Evolutionary conservation across 148 eudicot species (phyloP).

Genomic region (Rhododendron ferrugineum): DNA sequence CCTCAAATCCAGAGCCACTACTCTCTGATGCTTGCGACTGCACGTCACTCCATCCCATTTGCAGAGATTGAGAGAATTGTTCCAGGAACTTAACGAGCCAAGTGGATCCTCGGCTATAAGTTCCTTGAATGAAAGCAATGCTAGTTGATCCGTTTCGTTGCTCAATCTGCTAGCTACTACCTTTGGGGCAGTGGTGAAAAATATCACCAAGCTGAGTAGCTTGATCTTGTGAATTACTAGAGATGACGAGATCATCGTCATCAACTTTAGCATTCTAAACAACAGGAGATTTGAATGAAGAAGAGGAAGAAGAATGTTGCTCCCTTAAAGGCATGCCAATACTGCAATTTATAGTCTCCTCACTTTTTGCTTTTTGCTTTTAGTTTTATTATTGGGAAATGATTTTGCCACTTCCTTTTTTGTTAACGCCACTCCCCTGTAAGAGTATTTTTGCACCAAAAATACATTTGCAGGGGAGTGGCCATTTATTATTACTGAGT

Average conservation of each 20-base stretch:
- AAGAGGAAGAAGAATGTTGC: not conserved
- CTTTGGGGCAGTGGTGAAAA: not conserved
- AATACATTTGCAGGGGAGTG: too few relatives aligned
- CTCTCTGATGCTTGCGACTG: not conserved
- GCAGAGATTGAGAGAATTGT: not conserved
- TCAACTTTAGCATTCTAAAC: not conserved
- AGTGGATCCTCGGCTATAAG: not conserved
- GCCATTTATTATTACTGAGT: too few relatives aligned
- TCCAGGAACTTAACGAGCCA: constrained; percentile 1
- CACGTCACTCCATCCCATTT: constrained; percentile 3
- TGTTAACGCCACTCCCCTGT: too few relatives aligned
- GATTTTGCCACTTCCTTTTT: too few relatives aligned
- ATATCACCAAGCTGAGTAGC: not conserved
- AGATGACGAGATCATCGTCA: not conserved
- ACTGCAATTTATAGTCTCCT: not conserved
- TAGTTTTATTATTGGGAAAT: too few relatives aligned
- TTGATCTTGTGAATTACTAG: not conserved
- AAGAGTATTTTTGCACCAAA: too few relatives aligned
- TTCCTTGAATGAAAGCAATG: not conserved
- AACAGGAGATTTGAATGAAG: not conserved
- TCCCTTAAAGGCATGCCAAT: not conserved
- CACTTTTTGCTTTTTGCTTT: too few relatives aligned
- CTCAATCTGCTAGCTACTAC: not conserved
- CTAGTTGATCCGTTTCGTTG: not conserved
- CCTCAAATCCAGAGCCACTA: not conserved